These are phyloP conservation scores for Candida takata DNA, from an alignment of 805 yeast genomes.

Conservation along the genomic window DNA sequence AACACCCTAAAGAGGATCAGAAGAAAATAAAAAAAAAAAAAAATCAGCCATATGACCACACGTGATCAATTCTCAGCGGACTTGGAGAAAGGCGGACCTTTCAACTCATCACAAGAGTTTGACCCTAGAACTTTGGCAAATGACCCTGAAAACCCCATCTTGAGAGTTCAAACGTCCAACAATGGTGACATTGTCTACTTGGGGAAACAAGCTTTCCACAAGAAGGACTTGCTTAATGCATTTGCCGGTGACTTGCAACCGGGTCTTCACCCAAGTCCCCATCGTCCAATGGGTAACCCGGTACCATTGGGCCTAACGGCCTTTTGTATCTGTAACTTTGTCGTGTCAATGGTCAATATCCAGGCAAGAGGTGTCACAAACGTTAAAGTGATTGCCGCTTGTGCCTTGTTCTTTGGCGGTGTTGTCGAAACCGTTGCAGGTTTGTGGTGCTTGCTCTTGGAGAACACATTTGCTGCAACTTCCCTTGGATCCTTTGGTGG, in stretches of 20 bases:
- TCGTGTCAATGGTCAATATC: conserved; percentile 54
- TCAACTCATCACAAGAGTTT: conserved; percentile 16
- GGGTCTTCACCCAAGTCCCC: conserved; percentile 37
- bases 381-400: conserved; percentile 55
- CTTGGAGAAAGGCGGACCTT: conserved; percentile 15
- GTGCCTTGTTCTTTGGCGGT: conserved; percentile 69
- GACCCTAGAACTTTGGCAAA: conserved; percentile 6
- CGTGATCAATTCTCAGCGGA: conserved; percentile 9
- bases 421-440: conserved; percentile 66
- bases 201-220: conserved; percentile 36
- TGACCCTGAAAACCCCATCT: conserved; percentile 9
- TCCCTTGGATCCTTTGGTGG: conserved; percentile 49
- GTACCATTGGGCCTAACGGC: conserved; percentile 71
- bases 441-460: conserved; percentile 68
- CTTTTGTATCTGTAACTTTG: conserved; percentile 52
- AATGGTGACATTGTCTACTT: conserved; percentile 32
- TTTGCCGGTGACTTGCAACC: conserved; percentile 52
- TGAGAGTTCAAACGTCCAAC: conserved; percentile 21
- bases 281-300: conserved; percentile 60
- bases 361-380: conserved; percentile 62
- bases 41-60: no score
- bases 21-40: no score
- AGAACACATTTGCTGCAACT: conserved; percentile 70
- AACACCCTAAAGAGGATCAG: no score
- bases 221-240: conserved; percentile 52